phyloP scores from a whole-genome alignment of 2,329 filamentous ascomycete species.

The Stagonosporopsis vannaccii region DNA sequence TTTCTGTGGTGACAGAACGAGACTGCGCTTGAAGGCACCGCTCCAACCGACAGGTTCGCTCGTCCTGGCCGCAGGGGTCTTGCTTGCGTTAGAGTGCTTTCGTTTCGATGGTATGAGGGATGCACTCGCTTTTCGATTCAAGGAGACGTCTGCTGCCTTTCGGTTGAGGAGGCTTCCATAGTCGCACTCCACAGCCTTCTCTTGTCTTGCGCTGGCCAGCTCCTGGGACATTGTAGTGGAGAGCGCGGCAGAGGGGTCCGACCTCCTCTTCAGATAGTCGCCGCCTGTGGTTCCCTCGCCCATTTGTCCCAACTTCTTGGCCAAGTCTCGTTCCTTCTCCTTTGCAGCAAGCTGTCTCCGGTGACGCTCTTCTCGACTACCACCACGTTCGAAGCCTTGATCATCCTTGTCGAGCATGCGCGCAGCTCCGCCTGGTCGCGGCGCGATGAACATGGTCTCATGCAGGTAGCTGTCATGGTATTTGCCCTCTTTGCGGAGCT shows the following conservation, averaged over 20 bases:
- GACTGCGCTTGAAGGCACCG: slow-evolving; percentile 52
- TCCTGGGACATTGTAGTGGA: slow-evolving; percentile 29
- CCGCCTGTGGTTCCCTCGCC: slow-evolving; percentile 69
- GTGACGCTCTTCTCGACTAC: slow-evolving; percentile 70
- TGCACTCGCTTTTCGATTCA: slow-evolving; percentile 29
- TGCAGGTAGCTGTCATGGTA: slow-evolving; percentile 67
- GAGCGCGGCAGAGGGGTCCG: slow-evolving; percentile 26
- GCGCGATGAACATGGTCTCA: slow-evolving; percentile 55
- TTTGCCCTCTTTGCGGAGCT: slow-evolving; percentile 44
- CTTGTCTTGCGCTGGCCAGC: slow-evolving; percentile 22
- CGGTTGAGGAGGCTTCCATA: slow-evolving; percentile 55
- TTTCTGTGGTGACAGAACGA: slow-evolving; percentile 48
- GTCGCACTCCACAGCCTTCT: slow-evolving; percentile 31
- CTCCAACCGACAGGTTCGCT: slow-evolving; percentile 57
- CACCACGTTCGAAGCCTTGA: slow-evolving; percentile 54
- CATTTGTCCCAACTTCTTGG: slow-evolving; percentile 69
- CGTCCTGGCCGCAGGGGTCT: slow-evolving; percentile 38
- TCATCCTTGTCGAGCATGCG: slow-evolving; percentile 69
- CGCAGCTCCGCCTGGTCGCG: slow-evolving; percentile 59
- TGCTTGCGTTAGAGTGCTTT: slow-evolving; percentile 45
- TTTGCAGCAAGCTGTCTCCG: slow-evolving; percentile 69
- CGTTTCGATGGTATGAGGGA: slow-evolving; percentile 52
- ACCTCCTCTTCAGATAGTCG: slow-evolving; percentile 69
- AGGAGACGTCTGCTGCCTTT: slow-evolving; percentile 51
- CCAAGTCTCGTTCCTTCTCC: slow-evolving; percentile 77